phyloP scores from a whole-genome alignment of 2,329 filamentous ascomycete genomes.

The Chalaropsis ovoidea region DNA sequence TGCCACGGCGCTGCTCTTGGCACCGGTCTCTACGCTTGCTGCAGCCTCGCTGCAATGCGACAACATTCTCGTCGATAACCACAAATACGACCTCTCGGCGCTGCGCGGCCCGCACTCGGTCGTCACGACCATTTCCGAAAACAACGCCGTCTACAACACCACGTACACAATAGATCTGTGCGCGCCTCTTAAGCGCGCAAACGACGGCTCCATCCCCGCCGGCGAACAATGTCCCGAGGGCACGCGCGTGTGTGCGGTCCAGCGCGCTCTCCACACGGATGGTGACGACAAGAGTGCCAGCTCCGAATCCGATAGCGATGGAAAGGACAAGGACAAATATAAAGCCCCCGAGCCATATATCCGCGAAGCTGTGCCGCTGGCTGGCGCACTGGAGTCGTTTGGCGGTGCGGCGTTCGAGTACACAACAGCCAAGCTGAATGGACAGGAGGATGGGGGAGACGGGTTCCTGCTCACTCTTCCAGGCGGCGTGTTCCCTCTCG shows the following conservation, averaged over 20 bases:
- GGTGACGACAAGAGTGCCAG: conserved; percentile 35
- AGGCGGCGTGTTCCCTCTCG: conserved; percentile 46
- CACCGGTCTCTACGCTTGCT: conserved; percentile 31
- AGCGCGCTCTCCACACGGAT: conserved; percentile 42
- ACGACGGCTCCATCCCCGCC: conserved; percentile 39
- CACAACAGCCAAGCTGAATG: conserved; percentile 56
- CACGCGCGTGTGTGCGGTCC: conserved; percentile 68
- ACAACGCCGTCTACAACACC: conserved; percentile 53
- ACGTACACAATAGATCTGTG: conserved; percentile 79
- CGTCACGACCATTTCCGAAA: conserved; percentile 46
- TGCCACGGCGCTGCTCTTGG: conserved; percentile 28
- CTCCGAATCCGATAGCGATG: neutral
- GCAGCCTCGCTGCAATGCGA: conserved; percentile 51
- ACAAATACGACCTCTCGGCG: conserved; percentile 53
- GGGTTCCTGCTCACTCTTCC: conserved; percentile 61
- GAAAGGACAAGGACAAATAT: neutral
- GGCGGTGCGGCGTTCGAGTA: conserved; percentile 54
- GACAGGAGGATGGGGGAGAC: conserved; percentile 56
- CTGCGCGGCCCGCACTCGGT: conserved; percentile 61
- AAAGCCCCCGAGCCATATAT: conserved; percentile 35
- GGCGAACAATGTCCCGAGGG: conserved; percentile 56
- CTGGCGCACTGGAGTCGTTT: conserved; percentile 54
- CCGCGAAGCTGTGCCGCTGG: conserved; percentile 57
- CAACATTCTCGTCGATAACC: conserved; percentile 47
- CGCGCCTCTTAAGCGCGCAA: conserved; percentile 51